These are phyloP conservation scores for Platanthera guangdongensis DNA, from an alignment of 106 monocot genomes.

Conservation along the genomic window DNA sequence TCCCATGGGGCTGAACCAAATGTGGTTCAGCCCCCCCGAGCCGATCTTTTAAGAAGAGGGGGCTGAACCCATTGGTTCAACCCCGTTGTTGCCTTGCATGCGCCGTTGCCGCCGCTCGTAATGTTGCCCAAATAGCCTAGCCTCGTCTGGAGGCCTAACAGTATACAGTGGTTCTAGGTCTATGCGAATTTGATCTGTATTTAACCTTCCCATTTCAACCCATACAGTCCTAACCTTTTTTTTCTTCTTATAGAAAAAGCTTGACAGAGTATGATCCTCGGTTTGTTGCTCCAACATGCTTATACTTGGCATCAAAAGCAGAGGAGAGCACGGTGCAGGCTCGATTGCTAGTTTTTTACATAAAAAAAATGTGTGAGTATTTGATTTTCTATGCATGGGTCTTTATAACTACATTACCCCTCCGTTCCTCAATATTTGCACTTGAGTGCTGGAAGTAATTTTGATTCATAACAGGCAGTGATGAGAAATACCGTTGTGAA, in stretches of 20 bases:
- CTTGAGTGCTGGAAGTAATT: not conserved
- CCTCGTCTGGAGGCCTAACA: too few relatives aligned
- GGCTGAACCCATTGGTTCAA: too few relatives aligned
- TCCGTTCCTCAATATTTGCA: not conserved
- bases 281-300: slow-evolving; percentile 88
- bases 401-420: not conserved
- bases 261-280: slow-evolving; percentile 98
- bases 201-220: not conserved
- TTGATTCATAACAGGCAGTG: slow-evolving; percentile 36
- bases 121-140: too few relatives aligned
- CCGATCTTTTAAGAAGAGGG: too few relatives aligned
- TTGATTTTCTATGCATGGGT: not conserved
- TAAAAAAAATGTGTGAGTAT: slow-evolving; percentile 75
- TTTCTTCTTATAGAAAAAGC: slow-evolving; percentile 61
- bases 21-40: too few relatives aligned
- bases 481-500: slow-evolving; percentile 88
- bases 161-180: not conserved
- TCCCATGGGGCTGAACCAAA: too few relatives aligned
- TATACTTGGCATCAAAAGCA: slow-evolving; percentile 96
- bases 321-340: slow-evolving; percentile 99
- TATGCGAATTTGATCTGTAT: not conserved
- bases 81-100: too few relatives aligned
- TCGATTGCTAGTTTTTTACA: slow-evolving; percentile 88
- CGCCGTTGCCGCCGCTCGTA: too few relatives aligned
- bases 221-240: not conserved